Evolutionary conservation across 2,329 filamentous ascomycete genomes (phyloP), one percentile per base, ranked within the genome.

Genomic region (Claviceps sp.): DNA sequence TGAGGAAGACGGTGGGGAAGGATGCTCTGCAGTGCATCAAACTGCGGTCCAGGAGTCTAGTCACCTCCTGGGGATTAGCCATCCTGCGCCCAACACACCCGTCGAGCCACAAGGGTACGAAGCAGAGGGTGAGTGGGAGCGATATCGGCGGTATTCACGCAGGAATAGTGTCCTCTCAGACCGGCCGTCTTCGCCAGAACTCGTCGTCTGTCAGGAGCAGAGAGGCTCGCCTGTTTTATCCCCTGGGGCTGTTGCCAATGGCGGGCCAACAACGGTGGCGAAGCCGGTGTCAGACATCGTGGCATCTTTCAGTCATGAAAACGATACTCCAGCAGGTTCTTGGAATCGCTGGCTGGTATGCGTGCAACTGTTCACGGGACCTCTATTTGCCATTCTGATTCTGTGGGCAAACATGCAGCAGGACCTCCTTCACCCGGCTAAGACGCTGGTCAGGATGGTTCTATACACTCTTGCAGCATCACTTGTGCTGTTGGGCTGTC

Each of bases 261-360:
- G 40, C 19, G 54, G 49, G 1, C 26, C 24, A 42, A 16, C 48
- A 42, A 16, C 46, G 7, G 19, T 49, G 4, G 46, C 60, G 41
- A 66, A 68, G 45, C 62, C 65, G 14, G 56, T 61, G 16, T 70
- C 67, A 1, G 64, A 63, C 56, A 56, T 34, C 30, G 11, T 57
- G 55, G 63, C 57, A 45, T 69, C 65, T 4, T 52, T 57, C n/a
- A 65, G 58, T 49, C 61, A 66, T 47, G 57, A 61, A 50, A 58
- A 67, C 34, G 65, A 70, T 10, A 71, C 73, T 47, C 64, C 68
- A 2, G 74, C 77, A 51, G 75, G 82, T 34, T 34, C 30, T 34
- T 97, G 93, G 90, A 95, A 90, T 61, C 80, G 89, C 50, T 98
- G 93, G 91, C 79, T 98, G 3, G 78, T 95, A 13, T 80, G 83